Evolutionary conservation across 2,329 filamentous ascomycete genomes (phyloP).

Genomic region (Lanzia echinophila): DNA sequence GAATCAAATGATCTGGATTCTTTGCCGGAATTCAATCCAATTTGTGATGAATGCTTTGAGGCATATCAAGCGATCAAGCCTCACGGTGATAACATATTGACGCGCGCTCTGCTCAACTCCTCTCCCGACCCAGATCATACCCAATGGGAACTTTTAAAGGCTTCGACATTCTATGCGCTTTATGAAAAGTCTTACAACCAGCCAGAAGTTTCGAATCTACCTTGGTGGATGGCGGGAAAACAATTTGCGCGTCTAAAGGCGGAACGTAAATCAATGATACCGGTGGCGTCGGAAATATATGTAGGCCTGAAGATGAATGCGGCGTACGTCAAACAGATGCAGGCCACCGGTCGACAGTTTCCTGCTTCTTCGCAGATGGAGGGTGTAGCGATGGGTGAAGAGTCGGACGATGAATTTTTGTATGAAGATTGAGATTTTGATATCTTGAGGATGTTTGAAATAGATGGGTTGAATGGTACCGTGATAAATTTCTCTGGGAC

Average conservation of each 20-base stretch:
- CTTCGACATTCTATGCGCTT: constrained; percentile 32
- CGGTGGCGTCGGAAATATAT: constrained; percentile 17
- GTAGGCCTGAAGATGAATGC: constrained; percentile 16
- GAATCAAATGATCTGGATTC: constrained; percentile 2
- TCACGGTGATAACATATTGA: constrained; percentile 11
- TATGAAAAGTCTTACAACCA: background rate
- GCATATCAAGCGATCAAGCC: constrained; percentile 24
- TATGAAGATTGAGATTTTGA: too few species aligned
- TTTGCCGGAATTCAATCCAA: constrained; percentile 3
- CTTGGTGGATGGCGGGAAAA: constrained; percentile 28
- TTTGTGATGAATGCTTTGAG: constrained; percentile 12
- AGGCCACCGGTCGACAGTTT: too few species aligned
- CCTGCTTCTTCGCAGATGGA: too few species aligned
- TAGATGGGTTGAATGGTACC: too few species aligned
- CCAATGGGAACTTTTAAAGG: constrained; percentile 40
- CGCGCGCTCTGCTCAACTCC: constrained; percentile 15
- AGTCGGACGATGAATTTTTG: too few species aligned
- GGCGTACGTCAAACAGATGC: constrained; percentile 1
- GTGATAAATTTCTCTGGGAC: too few species aligned
- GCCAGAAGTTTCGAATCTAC: constrained; percentile 7
- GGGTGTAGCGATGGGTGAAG: too few species aligned
- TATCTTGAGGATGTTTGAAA: too few species aligned
- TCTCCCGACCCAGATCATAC: constrained; percentile 16
- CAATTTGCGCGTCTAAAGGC: constrained; percentile 27
- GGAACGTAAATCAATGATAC: background rate